Evolutionary conservation across 768 basidiomycete genomes (phyloP), one percentile per base, ranked within the genome.

Genomic region (Lactarius trivialis): DNA sequence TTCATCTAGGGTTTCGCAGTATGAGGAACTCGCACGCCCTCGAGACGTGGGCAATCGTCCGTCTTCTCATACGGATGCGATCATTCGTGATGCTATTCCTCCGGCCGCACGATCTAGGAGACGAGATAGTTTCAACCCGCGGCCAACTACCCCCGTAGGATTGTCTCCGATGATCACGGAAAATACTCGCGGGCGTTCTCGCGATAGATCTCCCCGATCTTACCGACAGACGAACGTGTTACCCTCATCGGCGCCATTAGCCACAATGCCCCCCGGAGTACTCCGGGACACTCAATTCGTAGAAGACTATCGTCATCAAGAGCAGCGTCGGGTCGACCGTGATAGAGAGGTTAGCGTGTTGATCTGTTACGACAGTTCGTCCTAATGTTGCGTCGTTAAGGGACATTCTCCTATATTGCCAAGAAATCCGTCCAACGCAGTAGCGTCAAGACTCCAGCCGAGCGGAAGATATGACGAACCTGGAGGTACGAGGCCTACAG

Each of bases 1-100:
- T 43, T 57, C 57, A 19, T 26, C 66, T 30, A 67, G 64, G 48
- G 53, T 15, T 21, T n/a, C 56, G 19, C 21, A 8, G 12, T 66
- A 45, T 8, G 56, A 61, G n/a, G 64, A 63, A 17, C 34, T 51
- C 15, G 7, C 28, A 15, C 64, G 48, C n/a, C 28, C 19, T 49
- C 62, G 54, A 37, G 57, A 55, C 7, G 9, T 36, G 26, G 37
- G 36, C 30, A 39, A 41, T 32, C 57, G 62, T 21, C 19, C 62
- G 11, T 50, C 62, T 51, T 55, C 24, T 36, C 45, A 50, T 39
- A 21, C 37, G 4, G 62, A 63, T 8, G 32, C 33, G n/a, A 54
- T 33, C 12, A 51, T 15, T n/a, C 58, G 58, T 48, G 57, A 28
- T 2, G n/a, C 24, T 32, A 26, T 58, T 26, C 33, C 56, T 24